Evolutionary conservation across 306 rosid genomes (phyloP), one percentile per base, ranked within the genome.

Genomic region (Alnus glutinosa): DNA sequence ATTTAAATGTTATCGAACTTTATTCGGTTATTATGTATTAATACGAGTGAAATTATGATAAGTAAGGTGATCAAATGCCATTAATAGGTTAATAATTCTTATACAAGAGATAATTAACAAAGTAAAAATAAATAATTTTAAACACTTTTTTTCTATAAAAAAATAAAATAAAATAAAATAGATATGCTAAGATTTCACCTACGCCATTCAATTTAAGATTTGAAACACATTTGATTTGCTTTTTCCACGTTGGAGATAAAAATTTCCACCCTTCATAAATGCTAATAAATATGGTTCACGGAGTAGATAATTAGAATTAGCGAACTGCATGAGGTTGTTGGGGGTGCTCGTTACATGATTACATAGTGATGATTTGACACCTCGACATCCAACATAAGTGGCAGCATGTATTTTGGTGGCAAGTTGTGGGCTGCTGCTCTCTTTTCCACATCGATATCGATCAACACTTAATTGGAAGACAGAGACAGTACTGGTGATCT

Each of bases 281-380:
- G 37, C 19, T 15, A 59, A 28, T 10, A 3, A 19, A 9, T 59
- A 3, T 16, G 34, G 11, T 11, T 48, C n/a, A 76, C 6, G 2
- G 30, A 49, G 44, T 39, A 28, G 34, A 57, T 8, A 11, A 14
- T 47, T 18, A 76, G 9, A 47, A 19, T 74, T 55, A 32, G 34
- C 55, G 6, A 37, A 30, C 46, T 67, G 68, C 67, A 39, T 28
- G 15, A 47, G 58, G 75, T 80, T 0, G 79, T 66, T 46, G 83
- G 62, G 50, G 2, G 28, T 42, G 75, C 18, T 30, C 32, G 44
- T 47, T 42, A 78, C 1, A 42, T 42, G 46, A 59, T 32, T 3
- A 55, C 52, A 74, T 63, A 30, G 52, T 28, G 36, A 52, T 55
- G 18, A 39, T 55, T 55, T 80, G 83, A 74, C 83, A 54, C 64